phyloP scores from a whole-genome alignment of 345 rosid species.

The Clausena lansium region DNA sequence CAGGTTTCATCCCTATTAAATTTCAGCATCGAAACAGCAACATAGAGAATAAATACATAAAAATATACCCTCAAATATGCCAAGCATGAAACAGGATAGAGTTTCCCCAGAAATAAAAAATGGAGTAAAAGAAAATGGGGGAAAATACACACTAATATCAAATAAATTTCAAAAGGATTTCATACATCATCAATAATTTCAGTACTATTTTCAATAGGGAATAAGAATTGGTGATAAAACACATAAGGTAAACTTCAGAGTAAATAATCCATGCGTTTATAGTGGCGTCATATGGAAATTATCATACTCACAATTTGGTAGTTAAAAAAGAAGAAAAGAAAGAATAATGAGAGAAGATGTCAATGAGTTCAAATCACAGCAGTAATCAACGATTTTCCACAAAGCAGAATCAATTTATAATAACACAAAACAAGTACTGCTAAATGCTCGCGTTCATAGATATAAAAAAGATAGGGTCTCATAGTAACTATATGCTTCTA shows the following conservation, averaged over 20 bases:
- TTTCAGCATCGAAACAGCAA: conserved; percentile 8
- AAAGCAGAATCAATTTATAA: background rate
- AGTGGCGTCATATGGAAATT: background rate
- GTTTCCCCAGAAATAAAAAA: background rate
- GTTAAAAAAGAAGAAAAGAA: background rate
- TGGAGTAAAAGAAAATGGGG: background rate
- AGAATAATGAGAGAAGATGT: background rate
- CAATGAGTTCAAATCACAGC: background rate
- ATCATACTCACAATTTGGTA: background rate
- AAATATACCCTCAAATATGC: background rate
- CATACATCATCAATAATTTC: background rate
- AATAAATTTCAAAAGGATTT: background rate
- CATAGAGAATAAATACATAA: background rate
- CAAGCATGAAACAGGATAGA: background rate
- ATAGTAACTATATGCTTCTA: background rate
- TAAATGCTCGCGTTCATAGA: background rate
- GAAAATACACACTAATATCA: background rate
- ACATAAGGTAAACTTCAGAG: background rate
- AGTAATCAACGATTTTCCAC: background rate
- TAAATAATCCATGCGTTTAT: background rate
- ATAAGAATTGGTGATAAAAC: background rate
- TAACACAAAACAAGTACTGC: background rate
- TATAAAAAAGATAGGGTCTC: background rate
- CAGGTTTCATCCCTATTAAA: conserved; percentile 54
- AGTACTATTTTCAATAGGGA: background rate